These are phyloP conservation scores for Tolypocladium album DNA, from an alignment of 2,329 filamentous ascomycete genomes.

Conservation along the genomic window DNA sequence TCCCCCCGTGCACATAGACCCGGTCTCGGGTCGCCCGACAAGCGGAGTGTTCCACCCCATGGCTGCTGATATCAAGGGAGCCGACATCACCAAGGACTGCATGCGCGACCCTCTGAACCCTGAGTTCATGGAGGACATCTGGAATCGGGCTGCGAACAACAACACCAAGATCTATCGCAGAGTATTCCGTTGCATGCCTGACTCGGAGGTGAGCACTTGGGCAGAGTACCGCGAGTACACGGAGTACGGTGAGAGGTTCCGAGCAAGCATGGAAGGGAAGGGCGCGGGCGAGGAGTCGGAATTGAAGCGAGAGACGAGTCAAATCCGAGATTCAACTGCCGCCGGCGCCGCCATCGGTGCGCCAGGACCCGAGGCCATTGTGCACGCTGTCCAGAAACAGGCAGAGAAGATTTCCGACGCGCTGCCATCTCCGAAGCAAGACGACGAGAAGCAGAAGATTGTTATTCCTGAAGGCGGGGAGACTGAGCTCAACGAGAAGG, in stretches of 20 bases:
- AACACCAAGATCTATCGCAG: conserved; percentile 91
- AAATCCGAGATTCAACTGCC: conserved; percentile 18
- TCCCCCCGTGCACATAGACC: conserved; percentile 48
- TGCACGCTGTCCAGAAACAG: conserved; percentile 20
- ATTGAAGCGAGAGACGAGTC: conserved; percentile 25
- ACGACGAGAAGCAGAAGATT: conserved; percentile 20
- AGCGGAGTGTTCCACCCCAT: conserved; percentile 38
- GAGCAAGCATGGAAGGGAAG: conserved; percentile 51
- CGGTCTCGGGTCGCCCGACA: conserved; percentile 35
- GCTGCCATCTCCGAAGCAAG: conserved; percentile 6
- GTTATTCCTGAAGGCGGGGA: conserved; percentile 19
- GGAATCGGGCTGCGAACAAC: conserved; percentile 80
- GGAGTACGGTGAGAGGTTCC: conserved; percentile 68
- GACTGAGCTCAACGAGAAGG: conserved; percentile 22
- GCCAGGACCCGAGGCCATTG: conserved; percentile 27
- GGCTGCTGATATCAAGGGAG: conserved; percentile 59
- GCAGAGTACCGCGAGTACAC: conserved; percentile 80
- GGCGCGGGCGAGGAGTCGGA: conserved; percentile 37
- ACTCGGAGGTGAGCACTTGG: conserved; percentile 90
- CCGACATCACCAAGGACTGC: conserved; percentile 75
- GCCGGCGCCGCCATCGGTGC: conserved; percentile 30
- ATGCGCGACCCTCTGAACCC: conserved; percentile 85
- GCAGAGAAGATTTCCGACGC: conserved; percentile 20
- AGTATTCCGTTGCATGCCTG: conserved; percentile 94
- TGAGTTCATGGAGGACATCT: conserved; percentile 76